Evolutionary conservation across 1,284 basidiomycete species (phyloP).

Genomic region (Clitocybe nebularis): DNA sequence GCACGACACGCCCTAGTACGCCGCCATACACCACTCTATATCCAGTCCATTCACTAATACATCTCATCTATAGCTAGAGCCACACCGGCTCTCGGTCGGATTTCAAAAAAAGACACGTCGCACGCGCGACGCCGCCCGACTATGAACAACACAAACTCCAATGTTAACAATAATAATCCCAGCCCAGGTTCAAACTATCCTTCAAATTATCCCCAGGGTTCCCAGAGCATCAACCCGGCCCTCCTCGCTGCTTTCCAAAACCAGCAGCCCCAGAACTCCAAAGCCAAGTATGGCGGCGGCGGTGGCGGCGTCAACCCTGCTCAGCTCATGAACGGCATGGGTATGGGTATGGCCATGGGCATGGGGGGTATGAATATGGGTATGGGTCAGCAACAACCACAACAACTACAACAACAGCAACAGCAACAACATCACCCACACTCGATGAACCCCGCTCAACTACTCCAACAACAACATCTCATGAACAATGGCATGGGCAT

Average conservation of each 20-base stretch:
- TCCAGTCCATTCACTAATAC: no score
- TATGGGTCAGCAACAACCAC: no score
- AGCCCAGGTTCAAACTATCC: no score
- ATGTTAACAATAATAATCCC: background rate
- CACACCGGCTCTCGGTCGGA: no score
- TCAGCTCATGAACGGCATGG: constrained; percentile 15
- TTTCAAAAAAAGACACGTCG: no score
- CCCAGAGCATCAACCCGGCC: constrained; percentile 13
- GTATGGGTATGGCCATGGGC: no score
- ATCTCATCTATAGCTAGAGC: no score
- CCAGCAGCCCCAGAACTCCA: constrained; percentile 4
- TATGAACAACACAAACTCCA: background rate
- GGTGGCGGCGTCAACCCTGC: constrained; percentile 10
- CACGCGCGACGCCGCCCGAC: no score
- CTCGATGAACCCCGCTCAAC: constrained; percentile 12
- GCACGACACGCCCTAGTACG: background rate
- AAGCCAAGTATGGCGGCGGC: background rate
- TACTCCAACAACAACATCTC: constrained; percentile 10
- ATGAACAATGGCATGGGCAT: background rate
- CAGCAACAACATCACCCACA: constrained; percentile 1
- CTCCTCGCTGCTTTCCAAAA: constrained; percentile 13
- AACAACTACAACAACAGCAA: no score
- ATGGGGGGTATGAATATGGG: no score
- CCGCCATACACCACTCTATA: no score
- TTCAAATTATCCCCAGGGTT: background rate